Evolutionary conservation across 164 flowering plant genomes (phyloP), one percentile per base, ranked within the genome.

Genomic region (Echeveria elegans): DNA sequence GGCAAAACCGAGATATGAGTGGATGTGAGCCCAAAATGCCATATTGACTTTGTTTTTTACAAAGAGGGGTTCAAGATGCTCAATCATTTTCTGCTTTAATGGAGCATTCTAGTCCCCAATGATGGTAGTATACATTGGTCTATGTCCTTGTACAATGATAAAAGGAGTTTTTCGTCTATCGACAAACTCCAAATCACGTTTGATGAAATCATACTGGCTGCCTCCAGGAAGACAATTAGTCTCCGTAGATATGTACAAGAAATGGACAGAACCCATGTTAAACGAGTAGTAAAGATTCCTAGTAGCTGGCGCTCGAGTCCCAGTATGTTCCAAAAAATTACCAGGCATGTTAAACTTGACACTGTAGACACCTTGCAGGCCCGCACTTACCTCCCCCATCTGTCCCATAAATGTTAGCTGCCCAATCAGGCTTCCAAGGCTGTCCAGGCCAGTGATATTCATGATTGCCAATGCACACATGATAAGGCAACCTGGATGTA

Each of bases 1-100:
- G 97, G 67, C 99, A 95, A 74, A 92, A 95, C 71, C 99, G 80
- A 92, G 97, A 48, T 95, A 92, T 70, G 91, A 79, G 52, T 95
- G 97, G 40, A 95, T 96, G 73, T 94, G 99, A 11, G 10, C 45
- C 45, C 45, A 40, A 40, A 40, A 40, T 40, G 45, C 45, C 10
- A 40, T 40, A 40, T 81, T 86, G 63, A 92, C 97, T 63, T 85
- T 89, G 79, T 92, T 81, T 60, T 78, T 81, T 68, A 88, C 92
- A 59, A 94, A 74, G 62, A 94, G 68, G 72, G 96, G 96, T 72
- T 94, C 97, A 72, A 87, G 66, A 69, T 86, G 81, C 73, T 82
- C 83, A 10, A 81, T 74, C 90, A 94, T 72, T 70, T 75, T 85
- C 65, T 70, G 66, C 63, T 87, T 87, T 37, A 88, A 21, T 2